Base-by-base conservation (phyloP, 495 filamentous ascomycete species). In the Neurospora discreta region DNA sequence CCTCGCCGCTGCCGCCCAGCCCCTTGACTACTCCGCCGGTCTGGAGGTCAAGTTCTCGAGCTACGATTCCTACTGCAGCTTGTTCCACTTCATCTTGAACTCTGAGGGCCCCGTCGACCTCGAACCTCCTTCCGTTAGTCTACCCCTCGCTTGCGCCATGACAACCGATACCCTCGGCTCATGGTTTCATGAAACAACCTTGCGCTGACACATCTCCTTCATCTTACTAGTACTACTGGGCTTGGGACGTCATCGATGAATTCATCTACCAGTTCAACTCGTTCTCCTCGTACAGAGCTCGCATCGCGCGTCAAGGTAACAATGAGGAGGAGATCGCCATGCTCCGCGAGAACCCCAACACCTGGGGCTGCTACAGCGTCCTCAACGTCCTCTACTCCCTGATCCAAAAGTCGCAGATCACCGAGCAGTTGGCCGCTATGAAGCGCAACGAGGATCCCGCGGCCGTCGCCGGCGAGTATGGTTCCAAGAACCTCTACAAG, bases 181-280 rank as follows among this genome's bases (percentile, higher is more conserved):
- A 23, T 69, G 46, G 16, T 33, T 7, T 33, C 70, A 18, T 23
- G 38, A 10, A 10, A 68, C 36, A 16, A 58, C 58, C 23, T 13
- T 40, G 23, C 43, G 15, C 10, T 23, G 39, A 70, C 13, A 39
- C 65, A 52, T 26, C 1, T 33, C 23, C 43, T 78, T 65, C 16
- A 58, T 10, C 11, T 39, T 23, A 30, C 5, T 82, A 99, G 95
- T 94, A 97, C 83, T 97, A 93, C 85, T 99, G 95, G 95, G 96
- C 95, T 20, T 99, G 96, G 95, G 95, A 99, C 84, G 96, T 98
- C 73, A 98, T 99, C 82, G 95, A 99, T 78, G 95, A 99, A 80
- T 99, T 99, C 85, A 98, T 99, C 83, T 99, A 99, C 87, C 95
- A 99, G 82, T 99, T 99, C 87, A 98, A 99, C 86, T 96, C 93